Conservation (phyloP, 140 eudicot genomes). For the Ambrosia hybrid region DNA sequence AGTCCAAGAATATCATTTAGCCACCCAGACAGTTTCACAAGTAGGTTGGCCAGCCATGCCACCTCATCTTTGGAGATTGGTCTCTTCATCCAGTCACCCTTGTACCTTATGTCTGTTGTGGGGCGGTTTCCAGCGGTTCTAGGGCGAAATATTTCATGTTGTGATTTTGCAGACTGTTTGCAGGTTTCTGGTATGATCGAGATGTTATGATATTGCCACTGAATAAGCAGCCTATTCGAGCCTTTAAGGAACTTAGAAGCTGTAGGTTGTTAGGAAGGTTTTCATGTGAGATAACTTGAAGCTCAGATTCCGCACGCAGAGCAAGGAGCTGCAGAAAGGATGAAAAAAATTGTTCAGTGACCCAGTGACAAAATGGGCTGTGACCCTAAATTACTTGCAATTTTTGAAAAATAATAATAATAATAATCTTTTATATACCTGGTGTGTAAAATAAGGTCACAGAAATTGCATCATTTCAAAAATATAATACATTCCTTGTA, state of each 20-base stretch:
- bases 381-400: background rate
- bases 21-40: constrained; percentile 61
- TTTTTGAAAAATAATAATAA: background rate
- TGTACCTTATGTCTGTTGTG: constrained; percentile 49
- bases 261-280: constrained; percentile 55
- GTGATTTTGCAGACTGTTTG: constrained; percentile 36
- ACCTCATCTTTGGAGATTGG: constrained; percentile 82
- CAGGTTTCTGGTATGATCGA: constrained; percentile 29
- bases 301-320: constrained; percentile 87
- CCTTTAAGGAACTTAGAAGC: constrained; percentile 53
- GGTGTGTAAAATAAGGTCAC: background rate
- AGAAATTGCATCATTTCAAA: background rate
- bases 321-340: constrained; percentile 70
- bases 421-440: background rate
- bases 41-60: constrained; percentile 81
- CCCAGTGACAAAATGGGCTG: background rate
- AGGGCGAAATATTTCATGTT: constrained; percentile 71
- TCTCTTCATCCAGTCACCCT: constrained; percentile 91
- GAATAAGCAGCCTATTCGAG: constrained; percentile 56
- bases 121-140: constrained; percentile 53
- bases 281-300: constrained; percentile 59
- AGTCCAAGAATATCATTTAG: constrained; percentile 66
- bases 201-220: constrained; percentile 46
- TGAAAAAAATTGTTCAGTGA: background rate
- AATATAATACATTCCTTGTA: background rate